Conservation (phyloP, 257 asterid genomes). For the Solanum virginianum region DNA sequence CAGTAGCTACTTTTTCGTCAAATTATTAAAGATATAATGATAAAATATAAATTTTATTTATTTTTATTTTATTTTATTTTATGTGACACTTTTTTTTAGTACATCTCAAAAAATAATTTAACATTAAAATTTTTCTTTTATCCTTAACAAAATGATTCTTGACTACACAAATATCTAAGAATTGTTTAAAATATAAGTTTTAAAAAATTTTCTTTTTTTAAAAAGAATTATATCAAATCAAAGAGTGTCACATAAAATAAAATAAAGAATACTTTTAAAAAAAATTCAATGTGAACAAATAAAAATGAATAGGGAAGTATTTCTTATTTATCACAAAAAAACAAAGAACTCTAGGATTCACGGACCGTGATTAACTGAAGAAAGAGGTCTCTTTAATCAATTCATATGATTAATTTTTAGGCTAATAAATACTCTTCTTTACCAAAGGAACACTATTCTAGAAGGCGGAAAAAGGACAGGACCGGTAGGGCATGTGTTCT, state of each 20-base stretch:
- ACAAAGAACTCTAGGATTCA: background rate
- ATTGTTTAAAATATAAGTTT: no score
- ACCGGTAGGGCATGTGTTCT: background rate
- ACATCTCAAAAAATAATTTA: no score
- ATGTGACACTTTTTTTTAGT: no score
- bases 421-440: background rate
- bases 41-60: background rate
- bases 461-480: background rate
- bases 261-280: background rate
- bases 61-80: no score
- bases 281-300: background rate
- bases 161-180: no score
- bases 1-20: background rate
- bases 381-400: background rate
- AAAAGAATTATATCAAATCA: no score
- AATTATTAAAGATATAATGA: background rate
- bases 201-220: no score
- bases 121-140: no score
- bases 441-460: background rate
- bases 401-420: background rate
- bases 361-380: background rate
- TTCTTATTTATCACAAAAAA: background rate
- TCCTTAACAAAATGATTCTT: no score
- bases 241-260: no score
- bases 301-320: fast-evolving